A percentile compares a stretch with the other conserved stretches of the same genome.
These are phyloP conservation scores for Tricholoma bakamatsutake DNA, from an alignment of 768 basidiomycete species.

Conservation along the genomic window DNA sequence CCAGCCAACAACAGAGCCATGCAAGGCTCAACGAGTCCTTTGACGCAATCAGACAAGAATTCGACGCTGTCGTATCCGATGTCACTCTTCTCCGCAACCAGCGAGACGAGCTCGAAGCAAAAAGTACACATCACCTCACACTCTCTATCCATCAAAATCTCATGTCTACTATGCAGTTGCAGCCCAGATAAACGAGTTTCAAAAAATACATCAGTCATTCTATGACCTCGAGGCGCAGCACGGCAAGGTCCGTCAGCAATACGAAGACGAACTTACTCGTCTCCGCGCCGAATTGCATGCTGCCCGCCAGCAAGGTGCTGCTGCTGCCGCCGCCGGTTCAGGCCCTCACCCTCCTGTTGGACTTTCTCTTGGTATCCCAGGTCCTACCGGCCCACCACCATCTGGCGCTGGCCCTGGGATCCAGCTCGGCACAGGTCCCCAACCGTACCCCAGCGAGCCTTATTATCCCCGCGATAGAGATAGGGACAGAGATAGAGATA, in stretches of 20 bases:
- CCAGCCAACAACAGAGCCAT: slow-evolving; percentile 30
- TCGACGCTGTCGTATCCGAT: slow-evolving; percentile 69
- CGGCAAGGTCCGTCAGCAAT: slow-evolving; percentile 74
- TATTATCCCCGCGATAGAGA: slow-evolving; percentile 21
- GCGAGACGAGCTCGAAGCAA: slow-evolving; percentile 85
- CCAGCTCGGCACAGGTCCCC: slow-evolving; percentile 9
- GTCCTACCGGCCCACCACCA: slow-evolving; percentile 9
- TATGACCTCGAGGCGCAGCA: slow-evolving; percentile 90
- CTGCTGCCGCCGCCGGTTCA: slow-evolving; percentile 4
- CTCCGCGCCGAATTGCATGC: slow-evolving; percentile 63
- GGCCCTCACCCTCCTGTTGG: slow-evolving; percentile 18
- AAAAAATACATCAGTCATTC: slow-evolving; percentile 81
- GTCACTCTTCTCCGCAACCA: slow-evolving; percentile 63
- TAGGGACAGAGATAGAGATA: slow-evolving; percentile 18
- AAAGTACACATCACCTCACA: slow-evolving; percentile 49
- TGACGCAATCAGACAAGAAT: slow-evolving; percentile 79
- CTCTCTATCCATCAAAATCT: background rate
- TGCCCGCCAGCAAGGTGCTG: slow-evolving; percentile 27
- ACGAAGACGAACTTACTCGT: slow-evolving; percentile 74
- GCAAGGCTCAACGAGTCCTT: slow-evolving; percentile 71
- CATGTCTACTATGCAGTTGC: slow-evolving; percentile 41
- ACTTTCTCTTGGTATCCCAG: slow-evolving; percentile 12
- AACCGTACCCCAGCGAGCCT: slow-evolving; percentile 15
- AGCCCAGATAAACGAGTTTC: slow-evolving; percentile 83
- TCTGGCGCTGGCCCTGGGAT: slow-evolving; percentile 15